Evolutionary conservation across 1,284 basidiomycete genomes (phyloP).

Genomic region (Violaceomyces palustris): DNA sequence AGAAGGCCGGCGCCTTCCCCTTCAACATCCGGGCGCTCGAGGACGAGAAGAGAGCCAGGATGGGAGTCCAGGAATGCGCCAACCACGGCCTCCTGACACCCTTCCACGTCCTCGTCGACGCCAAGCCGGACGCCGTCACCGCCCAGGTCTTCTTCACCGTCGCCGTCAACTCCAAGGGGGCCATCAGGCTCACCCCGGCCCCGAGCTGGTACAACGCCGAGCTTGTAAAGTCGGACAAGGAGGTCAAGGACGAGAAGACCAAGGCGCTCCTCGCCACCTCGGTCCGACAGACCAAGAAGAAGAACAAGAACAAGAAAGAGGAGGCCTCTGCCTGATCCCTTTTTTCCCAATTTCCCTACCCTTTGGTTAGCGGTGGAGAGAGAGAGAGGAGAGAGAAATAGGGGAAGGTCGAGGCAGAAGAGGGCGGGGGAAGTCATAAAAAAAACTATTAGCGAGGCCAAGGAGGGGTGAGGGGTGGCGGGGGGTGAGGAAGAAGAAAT

Average conservation of each 20-base stretch:
- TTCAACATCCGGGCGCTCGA: conserved; percentile 91
- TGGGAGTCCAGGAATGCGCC: conserved; percentile 93
- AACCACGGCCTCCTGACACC: conserved; percentile 85
- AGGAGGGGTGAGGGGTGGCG: too few relatives aligned
- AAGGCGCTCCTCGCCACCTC: conserved; percentile 72
- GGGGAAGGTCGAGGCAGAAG: too few relatives aligned
- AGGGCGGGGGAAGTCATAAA: too few relatives aligned
- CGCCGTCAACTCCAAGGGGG: conserved; percentile 68
- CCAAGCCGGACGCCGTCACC: conserved; percentile 39
- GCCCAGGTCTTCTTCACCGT: conserved; percentile 95
- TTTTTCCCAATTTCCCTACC: too few relatives aligned
- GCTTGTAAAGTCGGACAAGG: conserved; percentile 71
- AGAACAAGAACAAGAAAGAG: conserved; percentile 71
- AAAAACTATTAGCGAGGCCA: too few relatives aligned
- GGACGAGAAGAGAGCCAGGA: conserved; percentile 87
- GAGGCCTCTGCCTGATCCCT: too few relatives aligned
- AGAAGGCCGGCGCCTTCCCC: conserved; percentile 95
- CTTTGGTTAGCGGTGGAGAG: too few relatives aligned
- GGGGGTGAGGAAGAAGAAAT: too few relatives aligned
- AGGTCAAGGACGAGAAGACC: conserved; percentile 40
- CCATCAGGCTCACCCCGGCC: conserved; percentile 74
- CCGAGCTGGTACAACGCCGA: conserved; percentile 91
- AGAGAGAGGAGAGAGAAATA: too few relatives aligned
- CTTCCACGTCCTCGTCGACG: conserved; percentile 65
- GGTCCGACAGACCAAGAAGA: conserved; percentile 85